These are phyloP conservation scores for Lathyrus aphaca DNA, from an alignment of 306 rosid genomes.

Conservation along the genomic window DNA sequence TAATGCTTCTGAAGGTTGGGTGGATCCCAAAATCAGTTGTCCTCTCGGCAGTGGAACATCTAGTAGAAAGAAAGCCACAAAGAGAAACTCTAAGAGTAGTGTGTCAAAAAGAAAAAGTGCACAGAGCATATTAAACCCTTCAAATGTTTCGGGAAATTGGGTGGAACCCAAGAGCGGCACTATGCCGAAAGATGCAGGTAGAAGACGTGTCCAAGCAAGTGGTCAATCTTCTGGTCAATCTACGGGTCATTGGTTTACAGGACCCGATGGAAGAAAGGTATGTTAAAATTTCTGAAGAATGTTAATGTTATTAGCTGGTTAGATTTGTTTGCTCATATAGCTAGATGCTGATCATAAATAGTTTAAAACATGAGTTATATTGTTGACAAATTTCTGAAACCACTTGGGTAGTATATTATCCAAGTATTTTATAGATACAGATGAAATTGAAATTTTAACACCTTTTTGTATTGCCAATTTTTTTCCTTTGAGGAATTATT, in stretches of 20 bases:
- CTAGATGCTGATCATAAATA: constrained; percentile 4
- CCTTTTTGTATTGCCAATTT: not conserved
- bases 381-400: constrained; percentile 2
- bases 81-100: constrained; percentile 50
- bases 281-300: constrained; percentile 9
- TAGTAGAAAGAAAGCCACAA: constrained; percentile 49
- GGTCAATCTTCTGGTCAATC: constrained; percentile 65
- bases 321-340: constrained; percentile 17
- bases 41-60: constrained; percentile 43
- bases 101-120: constrained; percentile 48
- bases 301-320: constrained; percentile 29
- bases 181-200: constrained; percentile 67
- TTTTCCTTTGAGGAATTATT: not conserved
- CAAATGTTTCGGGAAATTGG: constrained; percentile 63
- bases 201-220: constrained; percentile 66
- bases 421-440: not conserved
- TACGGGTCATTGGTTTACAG: constrained; percentile 88
- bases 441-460: constrained; percentile 24
- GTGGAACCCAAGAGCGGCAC: constrained; percentile 63
- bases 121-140: constrained; percentile 40
- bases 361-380: constrained; percentile 9
- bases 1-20: constrained; percentile 62
- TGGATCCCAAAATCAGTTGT: constrained; percentile 52
- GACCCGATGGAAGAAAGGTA: constrained; percentile 78
- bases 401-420: constrained; percentile 1